Base-by-base conservation (phyloP, 73 alveolate species). In the Urostyla sp. region DNA sequence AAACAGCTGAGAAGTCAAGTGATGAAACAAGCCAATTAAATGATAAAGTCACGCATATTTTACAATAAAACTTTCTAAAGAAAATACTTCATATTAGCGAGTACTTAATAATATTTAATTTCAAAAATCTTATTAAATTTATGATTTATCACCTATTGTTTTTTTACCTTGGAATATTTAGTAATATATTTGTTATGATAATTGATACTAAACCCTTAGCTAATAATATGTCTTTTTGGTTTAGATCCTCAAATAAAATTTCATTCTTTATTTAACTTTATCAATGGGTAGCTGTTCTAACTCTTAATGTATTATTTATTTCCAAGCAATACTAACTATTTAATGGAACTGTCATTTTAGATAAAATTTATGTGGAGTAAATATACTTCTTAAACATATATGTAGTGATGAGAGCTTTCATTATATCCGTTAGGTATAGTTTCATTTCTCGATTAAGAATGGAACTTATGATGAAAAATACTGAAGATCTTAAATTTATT, bases 391-490 rank as follows among this genome's bases (percentile, higher is more conserved):
- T 83, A 15, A 16, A 28, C 35, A 8, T 73, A 1, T 7, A 34
- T 0, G 51, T 73, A 13, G 0, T 72, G 15, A 83, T 73, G 30
- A 34, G 92, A 20, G 2, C 69, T 26, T 83, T 83, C 69, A 73
- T 83, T 48, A 44, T 83, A 28, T 80, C 82, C 0, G 87, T 83
- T n/a, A 34, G 92, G 20, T 73, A 73, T 57, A 87, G 87, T 16
- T 73, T 69, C 61, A 35, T 58, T 45, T 35, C 78, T 26, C 34
- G 32, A 11, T 4, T 37, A 4, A 69, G 91, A 66, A 27, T 20
- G 27, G 55, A 66, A n/a, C 4, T 66, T 6, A 6, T 66, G 20
- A 16, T 11, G 23, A 40, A 40, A 16, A 20, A n/a, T 5, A 40
- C 23, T 3, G 24, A 66, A 66, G 80, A 40, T 18, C 45, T 20